A percentile compares a stretch with the other conserved stretches of the same genome.
These are phyloP conservation scores for Lasiosphaeria ovina DNA, from an alignment of 495 filamentous ascomycete genomes.

Conservation along the genomic window DNA sequence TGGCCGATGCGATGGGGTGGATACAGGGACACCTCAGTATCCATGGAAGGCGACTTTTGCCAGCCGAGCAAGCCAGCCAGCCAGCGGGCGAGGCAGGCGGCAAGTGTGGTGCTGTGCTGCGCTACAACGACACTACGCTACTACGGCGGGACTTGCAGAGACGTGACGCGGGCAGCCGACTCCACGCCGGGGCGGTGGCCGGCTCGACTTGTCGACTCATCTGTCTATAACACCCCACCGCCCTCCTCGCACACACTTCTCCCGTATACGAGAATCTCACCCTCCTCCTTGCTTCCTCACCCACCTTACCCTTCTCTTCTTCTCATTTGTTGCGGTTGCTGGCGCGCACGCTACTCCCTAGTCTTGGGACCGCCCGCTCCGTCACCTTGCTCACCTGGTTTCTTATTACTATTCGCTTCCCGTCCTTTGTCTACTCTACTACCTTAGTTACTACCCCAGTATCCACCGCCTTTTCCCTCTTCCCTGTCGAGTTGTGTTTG, in stretches of 20 bases:
- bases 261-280: constrained; percentile 43
- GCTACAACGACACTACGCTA: constrained; percentile 1
- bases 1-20: neutral
- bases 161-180: neutral
- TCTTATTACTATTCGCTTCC: constrained; percentile 57
- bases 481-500: constrained; percentile 16
- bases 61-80: constrained; percentile 6
- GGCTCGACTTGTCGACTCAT: constrained; percentile 23
- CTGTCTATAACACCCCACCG: constrained; percentile 36
- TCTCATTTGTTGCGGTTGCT: constrained; percentile 45
- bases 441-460: constrained; percentile 13
- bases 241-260: constrained; percentile 33
- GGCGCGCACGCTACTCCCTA: constrained; percentile 58
- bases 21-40: neutral
- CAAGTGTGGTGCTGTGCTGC: neutral
- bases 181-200: constrained; percentile 20
- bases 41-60: constrained; percentile 18
- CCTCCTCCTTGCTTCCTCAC: constrained; percentile 48
- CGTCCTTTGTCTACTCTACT: constrained; percentile 45
- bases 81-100: too few relatives aligned
- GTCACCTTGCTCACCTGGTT: constrained; percentile 47
- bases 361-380: constrained; percentile 55
- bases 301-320: constrained; percentile 49
- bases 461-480: constrained; percentile 48
- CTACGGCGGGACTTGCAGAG: constrained; percentile 8